Conservation (phyloP, 2,329 filamentous ascomycete genomes). For the Aspergillus novofumigatus region DNA sequence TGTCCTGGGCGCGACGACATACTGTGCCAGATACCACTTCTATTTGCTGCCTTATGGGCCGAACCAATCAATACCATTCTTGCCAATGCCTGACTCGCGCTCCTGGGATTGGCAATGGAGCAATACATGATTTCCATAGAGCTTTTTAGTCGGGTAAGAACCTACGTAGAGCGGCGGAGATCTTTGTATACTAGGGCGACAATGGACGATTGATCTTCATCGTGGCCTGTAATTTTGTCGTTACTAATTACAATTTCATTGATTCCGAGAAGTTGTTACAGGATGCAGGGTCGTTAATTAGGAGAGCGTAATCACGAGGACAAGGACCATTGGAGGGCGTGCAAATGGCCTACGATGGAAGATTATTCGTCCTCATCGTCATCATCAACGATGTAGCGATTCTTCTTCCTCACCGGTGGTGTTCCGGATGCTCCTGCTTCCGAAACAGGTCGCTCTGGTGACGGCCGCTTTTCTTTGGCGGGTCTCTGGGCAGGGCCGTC, state of each 20-base stretch:
- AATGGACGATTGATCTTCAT: background rate
- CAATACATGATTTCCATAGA: background rate
- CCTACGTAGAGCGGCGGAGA: background rate
- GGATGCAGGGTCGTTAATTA: background rate
- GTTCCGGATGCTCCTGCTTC: slow-evolving; percentile 25
- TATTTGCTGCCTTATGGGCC: background rate
- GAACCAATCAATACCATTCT: background rate
- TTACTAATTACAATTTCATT: background rate
- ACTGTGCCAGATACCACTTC: background rate
- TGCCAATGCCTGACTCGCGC: background rate
- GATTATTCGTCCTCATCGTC: slow-evolving; percentile 43
- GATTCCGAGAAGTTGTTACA: background rate
- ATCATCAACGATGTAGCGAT: slow-evolving; percentile 46
- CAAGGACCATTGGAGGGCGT: background rate
- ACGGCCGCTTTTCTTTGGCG: slow-evolving; percentile 26
- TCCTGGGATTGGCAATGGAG: background rate
- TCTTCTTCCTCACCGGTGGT: slow-evolving; percentile 42
- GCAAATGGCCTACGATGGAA: background rate
- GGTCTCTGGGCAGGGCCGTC: slow-evolving; percentile 25
- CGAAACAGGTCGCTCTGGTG: slow-evolving; percentile 15
- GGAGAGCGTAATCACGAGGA: background rate
- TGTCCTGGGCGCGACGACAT: background rate
- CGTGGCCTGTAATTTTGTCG: background rate
- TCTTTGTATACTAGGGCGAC: background rate
- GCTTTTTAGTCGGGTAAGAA: background rate